Base-by-base conservation (phyloP, 2,329 filamentous ascomycete genomes). In the Geosmithia morbida region DNA sequence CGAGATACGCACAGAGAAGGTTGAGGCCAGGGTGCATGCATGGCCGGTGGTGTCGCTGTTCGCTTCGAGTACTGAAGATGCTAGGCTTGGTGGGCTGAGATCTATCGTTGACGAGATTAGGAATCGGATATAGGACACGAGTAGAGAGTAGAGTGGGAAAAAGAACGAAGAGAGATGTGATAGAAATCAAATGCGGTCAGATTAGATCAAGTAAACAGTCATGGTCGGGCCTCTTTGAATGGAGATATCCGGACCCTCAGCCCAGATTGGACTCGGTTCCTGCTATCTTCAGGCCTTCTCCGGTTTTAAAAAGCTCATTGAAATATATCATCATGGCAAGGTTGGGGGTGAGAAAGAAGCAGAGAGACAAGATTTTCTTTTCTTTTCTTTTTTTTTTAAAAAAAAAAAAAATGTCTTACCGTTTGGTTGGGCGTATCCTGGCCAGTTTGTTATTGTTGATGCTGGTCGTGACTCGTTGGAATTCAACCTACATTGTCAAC, bases 41-140 rank as follows among this genome's bases (percentile, higher is more conserved):
- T 94, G 87, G 87, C 85, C 86, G 0, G 81, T 94, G 18, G 83
- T 82, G 10, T 70, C 70, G 44, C 56, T 78, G n/a, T 77, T 79
- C 55, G 59, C 80, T 26, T 70, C 73, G 43, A 66, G 62, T 44
- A 67, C 67, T 22, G 57, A 59, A n/a, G 63, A 69, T 33, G 64
- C 70, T 56, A 70, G 79, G 48, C 59, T 75, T 48, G 68, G 69
- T 51, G 77, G 78, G 2, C 57, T 83, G 51, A 63, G 62, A 52
- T 58, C 63, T 55, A 59, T 66, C 50, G 60, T 62, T 40, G 56
- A 55, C 26, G 62, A 66, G 45, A 62, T 68, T 56, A 66, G 63
- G 59, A 56, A 52, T 41, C 56, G 60, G 43, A 53, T 57, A 39
- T 16, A 8, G 26, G 41, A 40, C 26, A 45, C 22, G 48, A n/a